Evolutionary conservation across 2,329 filamentous ascomycete genomes (phyloP), one percentile per base, ranked within the genome.

Genomic region (Shiraia sp.): DNA sequence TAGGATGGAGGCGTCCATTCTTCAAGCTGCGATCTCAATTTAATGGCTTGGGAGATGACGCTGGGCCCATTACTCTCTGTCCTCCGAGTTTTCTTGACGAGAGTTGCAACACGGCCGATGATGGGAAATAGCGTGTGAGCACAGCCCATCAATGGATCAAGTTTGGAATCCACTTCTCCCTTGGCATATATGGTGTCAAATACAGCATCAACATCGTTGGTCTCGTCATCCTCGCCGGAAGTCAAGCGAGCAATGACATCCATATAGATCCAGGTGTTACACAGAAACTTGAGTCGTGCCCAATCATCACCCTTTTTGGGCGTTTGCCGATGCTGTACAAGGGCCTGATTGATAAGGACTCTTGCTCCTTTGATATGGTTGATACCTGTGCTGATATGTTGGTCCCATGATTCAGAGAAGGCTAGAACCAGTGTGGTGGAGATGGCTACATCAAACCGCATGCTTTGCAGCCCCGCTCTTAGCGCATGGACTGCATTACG

Each of bases 181-280:
- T 55, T 53, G 17, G 56, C 50, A 32, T 63, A 59, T 10, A 72
- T 61, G 33, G 58, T 46, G 62, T 70, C 60, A 63, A 69, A 39
- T 59, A 71, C 60, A 24, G 54, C 34, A 37, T 71, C 69, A 40
- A 81, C 79, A 54, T 81, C 77, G 32, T 75, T 74, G 3, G 73
- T 74, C 10, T 81, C 79, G 16, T 80, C 79, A 25, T 79, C 76
- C 43, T 82, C 79, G 3, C 80, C 68, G 3, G 83, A 83, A 0
- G 83, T 87, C 34, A 88, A 69, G 10, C 84, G 78, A 16, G 85
- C 81, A 48, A 88, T 83, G 19, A 88, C 85, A 60, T 87, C 83
- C 78, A 87, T 85, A 56, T 88, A 88, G 6, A 87, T 76, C 81
- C 83, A 88, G 3, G 81, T 82, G 57, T 87, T 87, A 68, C 82